Conservation (phyloP, 1,139 yeast species). For the Saccharomycopsis hybrid region DNA sequence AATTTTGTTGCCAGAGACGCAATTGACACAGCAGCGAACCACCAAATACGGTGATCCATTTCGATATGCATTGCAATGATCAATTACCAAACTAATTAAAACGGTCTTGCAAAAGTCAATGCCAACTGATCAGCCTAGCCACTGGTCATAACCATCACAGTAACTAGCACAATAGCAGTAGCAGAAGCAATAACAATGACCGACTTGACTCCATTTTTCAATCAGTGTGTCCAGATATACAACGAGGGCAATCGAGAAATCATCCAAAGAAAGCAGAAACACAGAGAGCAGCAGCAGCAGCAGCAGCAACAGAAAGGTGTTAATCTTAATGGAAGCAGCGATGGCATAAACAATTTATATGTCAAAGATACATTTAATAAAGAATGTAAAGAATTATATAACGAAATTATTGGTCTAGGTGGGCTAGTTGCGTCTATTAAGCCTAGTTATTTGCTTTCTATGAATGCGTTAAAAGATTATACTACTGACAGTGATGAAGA, state of each 20-base stretch:
- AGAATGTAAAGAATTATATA: constrained; percentile 43
- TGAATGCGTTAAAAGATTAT: constrained; percentile 1
- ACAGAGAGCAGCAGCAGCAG: not conserved
- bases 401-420: constrained; percentile 35
- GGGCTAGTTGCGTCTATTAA: constrained; percentile 36
- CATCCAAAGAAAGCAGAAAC: constrained; percentile 13
- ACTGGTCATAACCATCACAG: too few species aligned
- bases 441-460: constrained; percentile 37
- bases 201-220: constrained; percentile 47
- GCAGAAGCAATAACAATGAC: too few species aligned
- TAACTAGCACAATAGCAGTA: too few species aligned
- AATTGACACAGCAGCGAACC: too few species aligned
- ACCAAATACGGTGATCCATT: too few species aligned
- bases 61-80: too few species aligned
- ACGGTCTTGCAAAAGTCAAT: too few species aligned
- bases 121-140: too few species aligned
- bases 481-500: constrained; percentile 13
- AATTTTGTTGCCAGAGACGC: too few species aligned
- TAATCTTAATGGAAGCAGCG: constrained; percentile 15
- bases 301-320: not conserved
- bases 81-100: too few species aligned
- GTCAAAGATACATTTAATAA: constrained; percentile 46
- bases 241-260: constrained; percentile 24
- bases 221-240: constrained; percentile 42
- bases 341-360: too few species aligned